Percentiles rank a stretch among this genome's conserved stretches.
phyloP scores from a whole-genome alignment of 1,139 yeast genomes.

The Taphrina flavorubra region DNA sequence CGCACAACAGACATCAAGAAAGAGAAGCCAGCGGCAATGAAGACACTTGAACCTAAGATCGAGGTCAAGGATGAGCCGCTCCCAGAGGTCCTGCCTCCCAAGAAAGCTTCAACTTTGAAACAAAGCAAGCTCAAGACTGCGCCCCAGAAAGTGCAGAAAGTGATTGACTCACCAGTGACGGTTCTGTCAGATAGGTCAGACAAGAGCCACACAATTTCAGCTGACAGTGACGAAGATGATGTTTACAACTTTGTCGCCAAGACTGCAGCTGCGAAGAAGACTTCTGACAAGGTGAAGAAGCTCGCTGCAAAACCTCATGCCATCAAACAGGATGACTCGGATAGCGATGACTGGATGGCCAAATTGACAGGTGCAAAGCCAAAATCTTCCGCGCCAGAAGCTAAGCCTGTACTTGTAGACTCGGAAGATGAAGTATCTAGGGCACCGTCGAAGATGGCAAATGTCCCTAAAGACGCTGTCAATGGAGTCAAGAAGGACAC shows the following conservation, averaged over 20 bases:
- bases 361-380: slow-evolving; percentile 18
- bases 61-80: slow-evolving; percentile 13
- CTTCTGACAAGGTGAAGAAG: slow-evolving; percentile 16
- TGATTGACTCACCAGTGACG: slow-evolving; percentile 18
- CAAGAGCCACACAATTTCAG: background rate
- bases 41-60: background rate
- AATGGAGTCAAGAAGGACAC: slow-evolving; percentile 3
- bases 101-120: background rate
- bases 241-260: slow-evolving; percentile 30
- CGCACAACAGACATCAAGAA: background rate
- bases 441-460: background rate
- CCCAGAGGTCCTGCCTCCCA: background rate
- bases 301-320: slow-evolving; percentile 10
- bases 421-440: background rate
- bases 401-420: background rate
- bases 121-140: slow-evolving; percentile 1
- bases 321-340: slow-evolving; percentile 29
- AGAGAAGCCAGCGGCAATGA: background rate
- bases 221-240: slow-evolving; percentile 33
- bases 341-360: slow-evolving; percentile 40
- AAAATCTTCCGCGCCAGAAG: slow-evolving; percentile 18
- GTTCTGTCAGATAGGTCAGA: slow-evolving; percentile 25
- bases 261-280: slow-evolving; percentile 17
- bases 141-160: background rate
- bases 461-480: background rate